A percentile compares a stretch with the other conserved stretches of the same genome.
These are phyloP conservation scores for Thermomyces lanuginosus DNA, from an alignment of 2,329 filamentous ascomycete genomes.

Conservation along the genomic window DNA sequence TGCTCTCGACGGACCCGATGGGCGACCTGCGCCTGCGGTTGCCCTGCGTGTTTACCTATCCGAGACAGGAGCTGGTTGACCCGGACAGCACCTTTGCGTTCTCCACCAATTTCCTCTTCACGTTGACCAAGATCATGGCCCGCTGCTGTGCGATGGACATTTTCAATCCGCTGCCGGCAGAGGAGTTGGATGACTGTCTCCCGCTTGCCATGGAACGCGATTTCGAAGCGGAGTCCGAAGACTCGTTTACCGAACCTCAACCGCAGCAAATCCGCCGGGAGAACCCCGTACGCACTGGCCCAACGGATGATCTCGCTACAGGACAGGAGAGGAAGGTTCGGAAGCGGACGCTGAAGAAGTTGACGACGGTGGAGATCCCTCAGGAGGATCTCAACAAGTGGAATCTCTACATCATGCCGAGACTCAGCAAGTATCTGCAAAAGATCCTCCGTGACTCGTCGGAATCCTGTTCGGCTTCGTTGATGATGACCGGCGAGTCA, in stretches of 20 bases:
- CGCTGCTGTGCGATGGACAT: constrained; percentile 28
- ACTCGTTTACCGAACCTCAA: constrained; percentile 2
- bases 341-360: constrained; percentile 29
- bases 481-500: constrained; percentile 44
- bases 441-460: constrained; percentile 42
- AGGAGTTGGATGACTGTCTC: constrained; percentile 27
- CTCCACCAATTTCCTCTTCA: constrained; percentile 30
- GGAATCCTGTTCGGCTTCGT: constrained; percentile 44
- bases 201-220: constrained; percentile 24
- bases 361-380: constrained; percentile 36
- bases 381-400: constrained; percentile 40
- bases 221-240: constrained; percentile 13
- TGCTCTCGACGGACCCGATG: constrained; percentile 26
- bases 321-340: constrained; percentile 17
- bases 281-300: constrained; percentile 8
- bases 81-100: constrained; percentile 27
- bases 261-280: constrained; percentile 9
- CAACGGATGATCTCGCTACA: constrained; percentile 11
- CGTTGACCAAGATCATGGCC: constrained; percentile 26
- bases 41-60: constrained; percentile 26
- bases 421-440: constrained; percentile 42
- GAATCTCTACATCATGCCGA: constrained; percentile 41
- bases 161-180: constrained; percentile 23
- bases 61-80: constrained; percentile 25
- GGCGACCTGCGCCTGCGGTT: constrained; percentile 25